Evolutionary conservation across 768 basidiomycete species (phyloP).

Genomic region (Boletus tylopilopsis): DNA sequence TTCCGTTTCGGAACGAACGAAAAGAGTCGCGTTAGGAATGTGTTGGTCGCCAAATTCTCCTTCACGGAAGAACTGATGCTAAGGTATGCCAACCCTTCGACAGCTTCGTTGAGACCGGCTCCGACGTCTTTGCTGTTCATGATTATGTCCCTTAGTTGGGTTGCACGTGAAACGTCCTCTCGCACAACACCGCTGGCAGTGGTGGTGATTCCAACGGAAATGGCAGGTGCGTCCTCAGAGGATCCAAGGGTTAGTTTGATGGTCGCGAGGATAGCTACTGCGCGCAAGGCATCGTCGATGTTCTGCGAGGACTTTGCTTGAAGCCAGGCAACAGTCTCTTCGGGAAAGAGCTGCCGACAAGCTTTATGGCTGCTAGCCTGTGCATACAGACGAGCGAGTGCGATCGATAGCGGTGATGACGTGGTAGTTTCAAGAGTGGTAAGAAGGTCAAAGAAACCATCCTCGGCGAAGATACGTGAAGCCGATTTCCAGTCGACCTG

Average conservation of each 20-base stretch:
- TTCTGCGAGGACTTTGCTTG: constrained; percentile 50
- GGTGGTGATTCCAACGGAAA: constrained; percentile 10
- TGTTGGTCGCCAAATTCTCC: constrained; percentile 53
- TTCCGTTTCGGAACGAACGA: constrained; percentile 53
- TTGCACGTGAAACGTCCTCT: constrained; percentile 45
- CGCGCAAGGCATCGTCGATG: constrained; percentile 45
- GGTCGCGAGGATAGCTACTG: constrained; percentile 67
- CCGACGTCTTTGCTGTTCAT: constrained; percentile 35
- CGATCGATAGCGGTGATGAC: constrained; percentile 45
- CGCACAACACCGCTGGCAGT: constrained; percentile 2
- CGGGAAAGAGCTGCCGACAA: constrained; percentile 59
- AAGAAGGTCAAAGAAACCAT: constrained; percentile 60
- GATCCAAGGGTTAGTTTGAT: constrained; percentile 71
- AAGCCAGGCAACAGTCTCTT: constrained; percentile 65
- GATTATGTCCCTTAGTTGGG: constrained; percentile 56
- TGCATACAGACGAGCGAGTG: constrained; percentile 69
- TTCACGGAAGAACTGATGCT: constrained; percentile 62
- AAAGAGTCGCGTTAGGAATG: constrained; percentile 58
- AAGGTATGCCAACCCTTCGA: constrained; percentile 87
- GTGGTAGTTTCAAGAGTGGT: constrained; percentile 63
- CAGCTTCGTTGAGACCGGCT: constrained; percentile 53
- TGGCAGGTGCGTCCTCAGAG: constrained; percentile 36
- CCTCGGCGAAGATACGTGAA: constrained; percentile 56
- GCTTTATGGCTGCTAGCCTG: constrained; percentile 73
- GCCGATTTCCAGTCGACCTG: constrained; percentile 77